Evolutionary conservation across 495 filamentous ascomycete species (phyloP), one percentile per base, ranked within the genome.

Genomic region (Aspergillus cristatus): DNA sequence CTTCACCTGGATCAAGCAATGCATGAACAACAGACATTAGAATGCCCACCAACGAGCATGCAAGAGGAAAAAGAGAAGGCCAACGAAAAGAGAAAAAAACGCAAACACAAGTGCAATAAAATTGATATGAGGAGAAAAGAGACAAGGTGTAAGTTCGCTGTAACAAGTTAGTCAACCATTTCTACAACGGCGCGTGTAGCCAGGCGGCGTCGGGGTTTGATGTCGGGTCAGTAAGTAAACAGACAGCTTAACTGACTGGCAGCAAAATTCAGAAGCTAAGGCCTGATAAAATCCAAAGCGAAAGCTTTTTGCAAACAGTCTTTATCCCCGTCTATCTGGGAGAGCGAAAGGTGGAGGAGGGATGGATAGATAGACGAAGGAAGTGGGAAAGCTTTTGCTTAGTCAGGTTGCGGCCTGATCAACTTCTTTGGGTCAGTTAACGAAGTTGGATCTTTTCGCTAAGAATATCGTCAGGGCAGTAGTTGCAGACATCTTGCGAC

Each of bases 321-420:
- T n/a, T n/a, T n/a, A n/a, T n/a, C n/a, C n/a, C n/a, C n/a, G n/a
- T n/a, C n/a, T n/a, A n/a, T n/a, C n/a, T 24, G 8, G 38, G 18
- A 34, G 25, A 18, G 32, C 12, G 30, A 32, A 24, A 20, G 32
- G 18, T 37, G 36, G 7, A 37, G 34, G 25, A 16, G 24, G 22
- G 18, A 35, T 14, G 20, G 14, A 25, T 26, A 35, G 17, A 31
- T 32, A 34, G 31, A 31, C 15, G 28, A 34, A 38, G 20, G 37
- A 31, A 36, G 20, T 22, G 35, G 11, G 29, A 32, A 24, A 25
- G 20, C 20, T 24, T 24, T n/a, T n/a, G n/a, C n/a, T n/a, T n/a
- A n/a, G n/a, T n/a, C n/a, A n/a, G n/a, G n/a, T 49, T 51, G 49
- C 52, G 43, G 52, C 52, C 52, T 51, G 47, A 55, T 38, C 37